phyloP scores from a whole-genome alignment of 257 asterid genomes.

The Lycium ferocissimum region DNA sequence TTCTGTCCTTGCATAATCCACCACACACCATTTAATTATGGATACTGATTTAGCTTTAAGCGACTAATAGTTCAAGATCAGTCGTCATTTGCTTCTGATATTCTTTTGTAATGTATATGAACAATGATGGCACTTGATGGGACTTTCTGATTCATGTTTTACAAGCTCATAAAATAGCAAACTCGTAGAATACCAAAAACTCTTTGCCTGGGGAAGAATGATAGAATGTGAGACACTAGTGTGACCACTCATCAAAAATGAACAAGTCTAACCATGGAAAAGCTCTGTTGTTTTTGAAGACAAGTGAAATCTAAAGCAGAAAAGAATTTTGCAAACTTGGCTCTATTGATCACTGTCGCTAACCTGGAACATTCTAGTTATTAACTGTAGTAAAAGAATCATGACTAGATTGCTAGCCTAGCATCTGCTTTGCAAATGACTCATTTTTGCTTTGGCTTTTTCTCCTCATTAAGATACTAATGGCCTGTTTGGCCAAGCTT shows the following conservation, averaged over 20 bases:
- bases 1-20: background rate
- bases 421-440: background rate
- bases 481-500: too few relatives aligned
- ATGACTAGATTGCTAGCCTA: background rate
- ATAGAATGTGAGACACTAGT: background rate
- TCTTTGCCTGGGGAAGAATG: background rate
- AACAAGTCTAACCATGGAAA: conserved; percentile 1
- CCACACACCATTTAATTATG: background rate
- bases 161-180: background rate
- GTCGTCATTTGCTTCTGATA: background rate
- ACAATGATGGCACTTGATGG: background rate
- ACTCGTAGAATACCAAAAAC: background rate
- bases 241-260: background rate
- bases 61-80: background rate
- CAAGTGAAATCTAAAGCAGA: background rate
- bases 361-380: background rate
- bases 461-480: background rate
- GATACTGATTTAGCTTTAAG: background rate
- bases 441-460: background rate
- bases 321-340: background rate
- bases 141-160: background rate
- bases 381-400: background rate
- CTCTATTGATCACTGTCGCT: background rate
- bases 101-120: background rate
- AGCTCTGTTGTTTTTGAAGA: background rate